These are phyloP conservation scores for Ganoderma boninense DNA, from an alignment of 1,284 basidiomycete genomes.

Conservation along the genomic window DNA sequence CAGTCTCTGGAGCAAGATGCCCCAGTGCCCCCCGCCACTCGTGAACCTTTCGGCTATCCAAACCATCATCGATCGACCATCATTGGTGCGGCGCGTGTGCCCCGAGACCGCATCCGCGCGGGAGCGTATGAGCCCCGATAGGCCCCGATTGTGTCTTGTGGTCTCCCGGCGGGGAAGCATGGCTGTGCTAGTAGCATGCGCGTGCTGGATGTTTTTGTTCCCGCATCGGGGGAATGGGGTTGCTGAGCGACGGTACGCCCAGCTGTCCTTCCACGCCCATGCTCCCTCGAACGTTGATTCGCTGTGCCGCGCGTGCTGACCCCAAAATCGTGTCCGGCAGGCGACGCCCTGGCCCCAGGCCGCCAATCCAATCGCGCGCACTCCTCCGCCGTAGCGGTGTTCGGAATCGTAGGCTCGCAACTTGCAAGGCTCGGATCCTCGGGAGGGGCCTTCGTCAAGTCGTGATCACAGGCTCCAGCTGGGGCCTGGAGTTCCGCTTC, in stretches of 20 bases:
- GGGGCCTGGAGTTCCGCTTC: slow-evolving; percentile 11
- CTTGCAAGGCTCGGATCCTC: not conserved
- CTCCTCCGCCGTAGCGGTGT: not conserved
- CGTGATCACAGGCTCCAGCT: not conserved
- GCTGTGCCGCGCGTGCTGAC: not conserved
- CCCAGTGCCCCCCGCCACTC: not conserved
- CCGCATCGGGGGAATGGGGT: not conserved
- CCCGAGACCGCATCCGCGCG: not conserved
- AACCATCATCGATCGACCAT: not conserved
- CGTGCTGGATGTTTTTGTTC: slow-evolving; percentile 6
- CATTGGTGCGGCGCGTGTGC: not conserved
- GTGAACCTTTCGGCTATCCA: not conserved
- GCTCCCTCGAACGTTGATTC: not conserved
- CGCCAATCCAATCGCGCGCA: not conserved
- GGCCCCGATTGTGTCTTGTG: not conserved
- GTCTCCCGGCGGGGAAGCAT: not conserved
- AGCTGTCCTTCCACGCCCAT: not conserved
- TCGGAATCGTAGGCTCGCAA: not conserved
- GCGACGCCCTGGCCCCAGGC: not conserved
- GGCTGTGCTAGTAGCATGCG: slow-evolving; percentile 2
- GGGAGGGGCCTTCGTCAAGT: not conserved
- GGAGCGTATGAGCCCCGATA: not conserved
- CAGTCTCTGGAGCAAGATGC: not conserved
- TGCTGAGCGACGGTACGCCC: not conserved
- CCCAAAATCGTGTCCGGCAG: not conserved